Conservation (phyloP, 495 filamentous ascomycete species). For the Podospora conica region DNA sequence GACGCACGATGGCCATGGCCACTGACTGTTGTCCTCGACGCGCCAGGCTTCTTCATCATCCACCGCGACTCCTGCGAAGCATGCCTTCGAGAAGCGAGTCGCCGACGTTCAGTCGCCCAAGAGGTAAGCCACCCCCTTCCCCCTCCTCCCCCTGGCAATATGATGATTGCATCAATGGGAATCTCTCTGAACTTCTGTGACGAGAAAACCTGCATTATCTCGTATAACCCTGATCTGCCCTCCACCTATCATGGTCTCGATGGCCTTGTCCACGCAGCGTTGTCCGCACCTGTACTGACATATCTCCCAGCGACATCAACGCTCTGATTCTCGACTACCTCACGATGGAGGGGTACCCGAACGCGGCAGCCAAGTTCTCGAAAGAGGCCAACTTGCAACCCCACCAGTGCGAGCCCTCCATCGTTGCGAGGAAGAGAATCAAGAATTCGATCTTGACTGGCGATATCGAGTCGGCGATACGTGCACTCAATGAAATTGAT, state of each 20-base stretch:
- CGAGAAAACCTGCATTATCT: slow-evolving; percentile 60
- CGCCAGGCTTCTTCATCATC: slow-evolving; percentile 59
- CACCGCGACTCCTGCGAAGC: slow-evolving; percentile 60
- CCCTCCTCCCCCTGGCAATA: slow-evolving; percentile 34
- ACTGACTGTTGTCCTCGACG: slow-evolving; percentile 7
- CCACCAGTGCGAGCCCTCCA: slow-evolving; percentile 60
- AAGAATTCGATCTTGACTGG: slow-evolving; percentile 74
- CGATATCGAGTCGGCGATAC: slow-evolving; percentile 77
- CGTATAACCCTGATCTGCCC: slow-evolving; percentile 22
- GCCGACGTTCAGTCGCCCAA: slow-evolving; percentile 85
- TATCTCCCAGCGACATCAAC: slow-evolving; percentile 74
- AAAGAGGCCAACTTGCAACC: slow-evolving; percentile 83
- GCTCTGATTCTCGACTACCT: slow-evolving; percentile 95
- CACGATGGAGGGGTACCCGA: slow-evolving; percentile 91
- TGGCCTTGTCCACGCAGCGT: slow-evolving; percentile 39
- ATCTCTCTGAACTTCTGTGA: slow-evolving; percentile 97
- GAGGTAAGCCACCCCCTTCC: slow-evolving; percentile 56
- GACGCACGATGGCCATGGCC: slow-evolving; percentile 1
- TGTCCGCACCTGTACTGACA: slow-evolving; percentile 10
- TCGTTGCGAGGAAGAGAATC: slow-evolving; percentile 72
- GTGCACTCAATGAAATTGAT: slow-evolving; percentile 81
- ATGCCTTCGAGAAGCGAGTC: slow-evolving; percentile 70
- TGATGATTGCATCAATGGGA: slow-evolving; percentile 99
- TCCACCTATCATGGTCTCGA: slow-evolving; percentile 38
- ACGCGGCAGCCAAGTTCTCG: slow-evolving; percentile 87